Evolutionary conservation across 345 rosid species (phyloP).

Genomic region (Boechera retrofracta): DNA sequence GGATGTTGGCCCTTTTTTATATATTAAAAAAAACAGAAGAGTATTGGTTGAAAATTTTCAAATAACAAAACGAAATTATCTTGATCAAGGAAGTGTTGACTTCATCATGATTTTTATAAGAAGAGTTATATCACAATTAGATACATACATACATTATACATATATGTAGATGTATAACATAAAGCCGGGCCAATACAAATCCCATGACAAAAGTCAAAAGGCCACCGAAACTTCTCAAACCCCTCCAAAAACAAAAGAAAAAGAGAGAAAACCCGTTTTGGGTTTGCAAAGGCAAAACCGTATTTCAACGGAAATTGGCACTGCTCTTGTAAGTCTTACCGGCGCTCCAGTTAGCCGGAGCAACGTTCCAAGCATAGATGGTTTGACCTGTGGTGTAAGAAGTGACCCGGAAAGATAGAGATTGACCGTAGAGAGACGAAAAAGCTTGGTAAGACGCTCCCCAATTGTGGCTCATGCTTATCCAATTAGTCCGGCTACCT

Average conservation of each 20-base stretch:
- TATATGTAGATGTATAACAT: slow-evolving; percentile 29
- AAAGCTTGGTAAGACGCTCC: slow-evolving; percentile 95
- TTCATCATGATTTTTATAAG: slow-evolving; percentile 15
- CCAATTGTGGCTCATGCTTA: slow-evolving; percentile 92
- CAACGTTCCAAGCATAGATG: slow-evolving; percentile 44
- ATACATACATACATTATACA: slow-evolving; percentile 35
- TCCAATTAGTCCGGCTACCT: slow-evolving; percentile 80
- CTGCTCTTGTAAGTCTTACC: slow-evolving; percentile 39
- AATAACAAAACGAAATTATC: no score
- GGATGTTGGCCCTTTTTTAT: background rate
- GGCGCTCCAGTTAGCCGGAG: slow-evolving; percentile 47
- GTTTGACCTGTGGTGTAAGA: slow-evolving; percentile 55
- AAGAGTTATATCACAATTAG: slow-evolving; percentile 29
- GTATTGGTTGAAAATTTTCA: no score
- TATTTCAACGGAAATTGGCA: slow-evolving; percentile 40
- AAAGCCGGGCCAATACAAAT: slow-evolving; percentile 42
- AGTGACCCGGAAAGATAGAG: slow-evolving; percentile 76
- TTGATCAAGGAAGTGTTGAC: slow-evolving; percentile 32
- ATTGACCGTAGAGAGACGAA: slow-evolving; percentile 69
- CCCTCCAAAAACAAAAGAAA: background rate
- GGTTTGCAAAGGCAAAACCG: background rate
- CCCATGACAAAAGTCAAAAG: slow-evolving; percentile 27
- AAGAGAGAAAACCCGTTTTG: slow-evolving; percentile 17
- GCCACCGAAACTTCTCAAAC: slow-evolving; percentile 41
- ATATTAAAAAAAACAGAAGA: background rate